Base-by-base conservation (phyloP, 352 stramenopile genomes). In the Phytopythium boreale region DNA sequence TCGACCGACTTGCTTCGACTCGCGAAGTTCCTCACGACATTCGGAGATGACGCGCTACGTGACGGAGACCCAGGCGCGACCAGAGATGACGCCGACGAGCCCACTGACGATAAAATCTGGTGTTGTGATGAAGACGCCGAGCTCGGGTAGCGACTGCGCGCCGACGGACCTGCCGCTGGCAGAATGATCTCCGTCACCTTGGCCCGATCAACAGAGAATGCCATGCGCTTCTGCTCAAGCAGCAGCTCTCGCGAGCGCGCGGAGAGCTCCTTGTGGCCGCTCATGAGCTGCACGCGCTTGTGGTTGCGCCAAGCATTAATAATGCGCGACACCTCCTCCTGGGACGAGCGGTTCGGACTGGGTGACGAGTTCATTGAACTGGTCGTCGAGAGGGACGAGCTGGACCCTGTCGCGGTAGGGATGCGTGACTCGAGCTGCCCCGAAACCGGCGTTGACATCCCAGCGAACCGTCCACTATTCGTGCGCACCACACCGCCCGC, bases 131-230 rank as follows among this genome's bases (percentile, higher is more conserved):
- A 70, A 26, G 79, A 87, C 26, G 76, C 68, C 12, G 68, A 61
- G 61, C 79, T 88, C 50, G 79, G 76, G 51, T 88, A 86, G 24
- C 76, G 75, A 55, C 74, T 87, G 51, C 79, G 77, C 46, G 72
- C 49, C 14, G 73, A 74, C 6, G 82, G 76, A 1, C 77, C 80
- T 0, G 75, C 60, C 27, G 87, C 74, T 1, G 87, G 87, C 12
- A 96, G 53, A 46, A 96, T 94, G 46, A 95, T 92, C 59, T 95
- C 85, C 14, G 84, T 93, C 15, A 95, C 84, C 56, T 90, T 88
- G 1, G 88, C 88, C 9, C 88, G 84, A 63, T 93, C 85, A 5
- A 77, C 87, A 0, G 86, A 93, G 62, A 96, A 93, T 4, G 87
- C 83, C 73, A 95, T 87, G 43, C 87, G 87, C 71, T 94, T 91